Evolutionary conservation across 177 flowering plant genomes (phyloP).

Genomic region (Viscum album): DNA sequence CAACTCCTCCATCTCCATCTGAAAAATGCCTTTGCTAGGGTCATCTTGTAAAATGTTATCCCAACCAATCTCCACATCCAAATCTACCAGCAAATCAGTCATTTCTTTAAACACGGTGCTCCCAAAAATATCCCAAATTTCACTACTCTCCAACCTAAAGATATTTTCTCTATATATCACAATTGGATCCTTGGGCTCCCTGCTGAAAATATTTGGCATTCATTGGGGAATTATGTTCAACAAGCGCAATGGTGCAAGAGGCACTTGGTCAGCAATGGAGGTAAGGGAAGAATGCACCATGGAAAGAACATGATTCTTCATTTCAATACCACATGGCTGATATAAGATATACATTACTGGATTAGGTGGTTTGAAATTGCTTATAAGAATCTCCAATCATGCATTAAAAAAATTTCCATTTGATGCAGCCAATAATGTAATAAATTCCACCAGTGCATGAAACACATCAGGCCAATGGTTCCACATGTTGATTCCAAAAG

Average conservation of each 20-base stretch:
- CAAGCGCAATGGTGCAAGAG: neutral
- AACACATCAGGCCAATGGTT: neutral
- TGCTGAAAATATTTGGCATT: neutral
- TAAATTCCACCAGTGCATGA: neutral
- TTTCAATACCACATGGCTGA: constrained; percentile 1
- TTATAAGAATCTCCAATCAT: neutral
- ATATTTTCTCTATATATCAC: too few relatives aligned
- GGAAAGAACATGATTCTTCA: neutral
- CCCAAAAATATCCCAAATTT: too few relatives aligned
- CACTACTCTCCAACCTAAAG: too few relatives aligned
- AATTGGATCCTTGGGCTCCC: neutral
- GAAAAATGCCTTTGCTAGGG: too few relatives aligned
- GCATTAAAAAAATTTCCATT: neutral
- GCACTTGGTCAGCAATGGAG: neutral
- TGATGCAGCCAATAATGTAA: constrained; percentile 2
- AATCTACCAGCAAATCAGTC: too few relatives aligned
- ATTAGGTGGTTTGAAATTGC: neutral
- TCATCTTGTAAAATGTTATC: too few relatives aligned
- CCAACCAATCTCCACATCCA: too few relatives aligned
- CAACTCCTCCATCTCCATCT: too few relatives aligned
- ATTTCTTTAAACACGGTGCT: too few relatives aligned
- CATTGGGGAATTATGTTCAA: neutral
- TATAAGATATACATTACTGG: neutral
- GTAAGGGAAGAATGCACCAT: neutral
- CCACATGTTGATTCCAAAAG: neutral